phyloP scores from a whole-genome alignment of 768 basidiomycete species.

The Lactarius indigo region DNA sequence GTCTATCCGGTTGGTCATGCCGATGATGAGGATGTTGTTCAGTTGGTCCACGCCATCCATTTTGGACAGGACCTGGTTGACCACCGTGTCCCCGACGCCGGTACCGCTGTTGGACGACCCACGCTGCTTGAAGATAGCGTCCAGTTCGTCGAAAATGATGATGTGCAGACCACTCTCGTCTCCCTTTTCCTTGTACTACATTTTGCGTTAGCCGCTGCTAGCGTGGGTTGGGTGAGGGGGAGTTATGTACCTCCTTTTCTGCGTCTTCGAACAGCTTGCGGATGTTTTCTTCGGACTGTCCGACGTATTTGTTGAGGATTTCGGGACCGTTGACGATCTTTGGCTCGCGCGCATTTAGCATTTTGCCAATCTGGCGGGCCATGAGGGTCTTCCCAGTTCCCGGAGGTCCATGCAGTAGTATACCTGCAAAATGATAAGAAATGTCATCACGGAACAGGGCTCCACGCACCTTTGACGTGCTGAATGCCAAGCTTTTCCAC shows the following conservation, averaged over 20 bases:
- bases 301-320: slow-evolving; percentile 95
- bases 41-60: slow-evolving; percentile 99
- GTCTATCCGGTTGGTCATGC: slow-evolving; percentile 98
- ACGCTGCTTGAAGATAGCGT: slow-evolving; percentile 98
- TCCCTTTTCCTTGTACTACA: slow-evolving; percentile 91
- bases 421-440: slow-evolving; percentile 47
- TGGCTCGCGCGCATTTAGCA: slow-evolving; percentile 96
- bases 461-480: slow-evolving; percentile 86
- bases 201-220: slow-evolving; percentile 4
- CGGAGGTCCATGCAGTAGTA: slow-evolving; percentile 92
- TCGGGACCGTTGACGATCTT: slow-evolving; percentile 99
- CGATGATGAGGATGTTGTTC: slow-evolving; percentile 98
- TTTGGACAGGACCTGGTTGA: slow-evolving; percentile 98
- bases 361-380: slow-evolving; percentile 98
- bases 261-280: slow-evolving; percentile 98
- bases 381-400: slow-evolving; percentile 99
- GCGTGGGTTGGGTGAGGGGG: not conserved
- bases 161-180: slow-evolving; percentile 98
- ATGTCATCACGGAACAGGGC: not conserved
- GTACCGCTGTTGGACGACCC: slow-evolving; percentile 88
- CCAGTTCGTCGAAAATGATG: slow-evolving; percentile 98
- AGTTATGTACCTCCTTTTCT: slow-evolving; percentile 77
- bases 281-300: slow-evolving; percentile 96
- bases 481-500: slow-evolving; percentile 98
- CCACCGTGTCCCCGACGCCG: slow-evolving; percentile 97